phyloP scores from a whole-genome alignment of 257 asterid species.

The Cynanchum wilfordii region DNA sequence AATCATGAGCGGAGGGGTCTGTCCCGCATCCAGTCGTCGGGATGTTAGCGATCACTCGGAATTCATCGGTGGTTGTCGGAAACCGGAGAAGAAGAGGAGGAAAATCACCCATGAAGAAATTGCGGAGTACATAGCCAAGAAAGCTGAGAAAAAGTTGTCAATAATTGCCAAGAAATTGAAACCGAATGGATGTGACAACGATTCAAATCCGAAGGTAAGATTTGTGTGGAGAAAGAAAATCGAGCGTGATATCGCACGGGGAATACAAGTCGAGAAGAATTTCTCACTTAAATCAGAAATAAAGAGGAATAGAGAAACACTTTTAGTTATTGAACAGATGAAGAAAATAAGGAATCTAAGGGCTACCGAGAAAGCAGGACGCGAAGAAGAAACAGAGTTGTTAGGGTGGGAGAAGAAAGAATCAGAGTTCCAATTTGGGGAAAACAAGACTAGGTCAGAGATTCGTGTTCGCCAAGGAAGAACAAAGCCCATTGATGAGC shows the following conservation, averaged over 20 bases:
- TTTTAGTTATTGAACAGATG: constrained; percentile 76
- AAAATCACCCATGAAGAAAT: background rate
- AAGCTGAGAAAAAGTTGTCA: background rate
- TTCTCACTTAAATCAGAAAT: background rate
- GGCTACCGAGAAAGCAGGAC: constrained; percentile 90
- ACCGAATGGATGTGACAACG: background rate
- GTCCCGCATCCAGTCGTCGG: background rate
- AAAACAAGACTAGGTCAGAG: constrained; percentile 83
- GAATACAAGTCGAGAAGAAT: background rate
- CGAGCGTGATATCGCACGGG: background rate
- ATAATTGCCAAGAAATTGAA: background rate
- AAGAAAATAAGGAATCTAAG: constrained; percentile 93
- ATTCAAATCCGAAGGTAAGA: background rate
- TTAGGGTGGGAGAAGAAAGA: constrained; percentile 98
- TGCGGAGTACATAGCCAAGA: background rate
- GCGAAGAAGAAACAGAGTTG: constrained; percentile 89
- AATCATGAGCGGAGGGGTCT: background rate
- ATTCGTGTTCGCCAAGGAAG: constrained; percentile 91
- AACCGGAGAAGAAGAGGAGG: background rate
- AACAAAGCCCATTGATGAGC: constrained; percentile 68
- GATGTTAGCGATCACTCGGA: background rate
- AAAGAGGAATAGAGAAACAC: background rate
- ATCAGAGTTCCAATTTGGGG: constrained; percentile 96
- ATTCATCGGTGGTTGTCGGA: background rate
- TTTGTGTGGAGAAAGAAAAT: background rate